Conservation (phyloP, 73 alveolate genomes). For the Chromera velia region DNA sequence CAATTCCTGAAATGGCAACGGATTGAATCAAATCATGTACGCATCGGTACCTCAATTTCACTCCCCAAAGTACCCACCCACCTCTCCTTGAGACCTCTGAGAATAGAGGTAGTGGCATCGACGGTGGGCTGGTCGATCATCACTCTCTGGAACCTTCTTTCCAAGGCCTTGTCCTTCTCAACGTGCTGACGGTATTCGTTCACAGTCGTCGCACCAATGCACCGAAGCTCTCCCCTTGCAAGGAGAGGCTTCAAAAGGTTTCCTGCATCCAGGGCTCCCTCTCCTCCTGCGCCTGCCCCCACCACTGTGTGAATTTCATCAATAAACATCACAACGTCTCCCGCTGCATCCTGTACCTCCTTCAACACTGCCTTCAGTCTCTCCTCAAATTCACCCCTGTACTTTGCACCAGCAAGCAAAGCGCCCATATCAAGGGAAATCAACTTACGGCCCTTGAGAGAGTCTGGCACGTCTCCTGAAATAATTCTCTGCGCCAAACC, state of each 20-base stretch:
- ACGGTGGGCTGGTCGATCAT: constrained; percentile 34
- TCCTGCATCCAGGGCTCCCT: constrained; percentile 47
- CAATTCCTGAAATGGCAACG: too few species aligned
- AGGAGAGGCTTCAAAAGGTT: constrained; percentile 32
- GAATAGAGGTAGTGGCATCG: constrained; percentile 17
- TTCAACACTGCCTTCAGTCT: neutral
- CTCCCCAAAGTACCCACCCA: too few species aligned
- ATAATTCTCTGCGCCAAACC: constrained; percentile 5
- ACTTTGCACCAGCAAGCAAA: constrained; percentile 14
- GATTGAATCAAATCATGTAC: too few species aligned
- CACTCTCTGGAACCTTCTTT: constrained; percentile 42
- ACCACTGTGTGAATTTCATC: constrained; percentile 45
- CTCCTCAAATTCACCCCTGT: constrained; percentile 40
- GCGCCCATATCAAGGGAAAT: neutral
- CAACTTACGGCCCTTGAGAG: neutral
- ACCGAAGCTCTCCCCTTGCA: constrained; percentile 40
- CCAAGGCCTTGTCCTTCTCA: constrained; percentile 43
- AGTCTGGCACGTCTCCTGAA: neutral
- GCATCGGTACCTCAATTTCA: too few species aligned
- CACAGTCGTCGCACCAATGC: constrained; percentile 38
- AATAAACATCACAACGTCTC: constrained; percentile 27
- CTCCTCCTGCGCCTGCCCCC: constrained; percentile 36
- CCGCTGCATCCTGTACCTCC: constrained; percentile 34
- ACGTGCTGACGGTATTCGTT: constrained; percentile 46
- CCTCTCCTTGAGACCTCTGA: neutral